Conservation (phyloP, 192 early-diverging fungal genomes). For the Entomortierella parvispora region DNA sequence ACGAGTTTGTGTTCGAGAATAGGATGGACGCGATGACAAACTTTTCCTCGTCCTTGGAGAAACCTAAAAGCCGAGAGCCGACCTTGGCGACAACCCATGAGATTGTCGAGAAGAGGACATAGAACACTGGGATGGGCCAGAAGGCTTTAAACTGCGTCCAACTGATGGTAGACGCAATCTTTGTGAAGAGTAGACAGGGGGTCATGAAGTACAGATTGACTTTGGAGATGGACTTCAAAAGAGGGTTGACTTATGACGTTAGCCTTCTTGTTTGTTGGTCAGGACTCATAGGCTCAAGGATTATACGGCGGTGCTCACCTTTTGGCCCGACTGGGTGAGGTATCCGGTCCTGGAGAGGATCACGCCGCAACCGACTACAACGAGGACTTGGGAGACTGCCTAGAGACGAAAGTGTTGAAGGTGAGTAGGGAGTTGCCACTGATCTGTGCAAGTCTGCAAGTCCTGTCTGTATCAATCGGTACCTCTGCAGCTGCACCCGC, state of each 20-base stretch:
- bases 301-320: constrained; percentile 12
- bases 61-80: constrained; percentile 49
- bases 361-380: constrained; percentile 45
- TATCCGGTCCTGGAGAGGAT: constrained; percentile 47
- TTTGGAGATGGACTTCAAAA: constrained; percentile 57
- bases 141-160: constrained; percentile 70
- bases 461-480: too few relatives aligned
- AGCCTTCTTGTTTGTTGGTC: too few relatives aligned
- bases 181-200: constrained; percentile 78
- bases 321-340: constrained; percentile 45
- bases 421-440: neutral
- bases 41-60: constrained; percentile 64
- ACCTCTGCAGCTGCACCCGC: constrained; percentile 21
- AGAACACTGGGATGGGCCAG: constrained; percentile 77
- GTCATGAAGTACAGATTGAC: constrained; percentile 80
- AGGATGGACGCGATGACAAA: constrained; percentile 72
- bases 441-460: neutral
- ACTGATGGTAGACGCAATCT: constrained; percentile 75
- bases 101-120: constrained; percentile 44
- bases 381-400: constrained; percentile 51
- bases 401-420: constrained; percentile 3
- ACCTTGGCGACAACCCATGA: constrained; percentile 52
- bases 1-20: constrained; percentile 79
- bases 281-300: neutral
- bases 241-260: too few relatives aligned